A percentile compares a stretch with the other conserved stretches of the same genome.
phyloP scores from a whole-genome alignment of 164 flowering plant species.

The Liquidambar formosana region DNA sequence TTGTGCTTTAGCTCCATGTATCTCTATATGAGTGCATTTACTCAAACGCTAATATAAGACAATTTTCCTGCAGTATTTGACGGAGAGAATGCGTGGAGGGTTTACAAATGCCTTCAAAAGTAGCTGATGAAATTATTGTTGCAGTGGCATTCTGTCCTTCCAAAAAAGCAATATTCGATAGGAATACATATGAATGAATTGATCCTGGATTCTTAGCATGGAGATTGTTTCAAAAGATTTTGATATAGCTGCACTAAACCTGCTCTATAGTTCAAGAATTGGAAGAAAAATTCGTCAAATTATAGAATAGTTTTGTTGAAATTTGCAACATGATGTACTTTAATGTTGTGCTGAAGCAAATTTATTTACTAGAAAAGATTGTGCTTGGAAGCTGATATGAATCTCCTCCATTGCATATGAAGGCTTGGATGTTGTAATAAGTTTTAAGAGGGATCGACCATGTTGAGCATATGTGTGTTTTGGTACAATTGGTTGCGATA shows the following conservation, averaged over 20 bases:
- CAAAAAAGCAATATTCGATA: conserved; percentile 11
- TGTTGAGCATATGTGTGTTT: too few species aligned
- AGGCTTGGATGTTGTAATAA: too few species aligned
- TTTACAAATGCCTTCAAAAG: conserved; percentile 17
- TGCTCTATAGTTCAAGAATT: conserved; percentile 9
- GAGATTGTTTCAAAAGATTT: conserved; percentile 5
- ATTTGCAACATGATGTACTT: too few species aligned
- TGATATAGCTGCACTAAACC: conserved; percentile 5
- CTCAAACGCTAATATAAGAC: conserved; percentile 23
- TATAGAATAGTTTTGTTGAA: not conserved
- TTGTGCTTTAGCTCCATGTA: conserved; percentile 16
- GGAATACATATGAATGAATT: conserved; percentile 4
- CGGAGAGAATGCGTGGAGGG: conserved; percentile 25
- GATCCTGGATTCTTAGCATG: not conserved
- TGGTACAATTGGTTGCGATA: too few species aligned
- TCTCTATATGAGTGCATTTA: conserved; percentile 15
- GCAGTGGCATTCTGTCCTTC: conserved; percentile 14
- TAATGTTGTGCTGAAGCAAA: too few species aligned
- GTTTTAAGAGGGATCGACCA: too few species aligned
- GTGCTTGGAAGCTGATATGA: too few species aligned
- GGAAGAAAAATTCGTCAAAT: not conserved
- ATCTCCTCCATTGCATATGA: too few species aligned
- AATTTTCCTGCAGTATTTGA: conserved; percentile 32
- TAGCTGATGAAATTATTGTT: conserved; percentile 16
- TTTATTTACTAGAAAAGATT: too few species aligned